Conservation (phyloP, 2,329 filamentous ascomycete genomes). For the Fusarium subtropicale region DNA sequence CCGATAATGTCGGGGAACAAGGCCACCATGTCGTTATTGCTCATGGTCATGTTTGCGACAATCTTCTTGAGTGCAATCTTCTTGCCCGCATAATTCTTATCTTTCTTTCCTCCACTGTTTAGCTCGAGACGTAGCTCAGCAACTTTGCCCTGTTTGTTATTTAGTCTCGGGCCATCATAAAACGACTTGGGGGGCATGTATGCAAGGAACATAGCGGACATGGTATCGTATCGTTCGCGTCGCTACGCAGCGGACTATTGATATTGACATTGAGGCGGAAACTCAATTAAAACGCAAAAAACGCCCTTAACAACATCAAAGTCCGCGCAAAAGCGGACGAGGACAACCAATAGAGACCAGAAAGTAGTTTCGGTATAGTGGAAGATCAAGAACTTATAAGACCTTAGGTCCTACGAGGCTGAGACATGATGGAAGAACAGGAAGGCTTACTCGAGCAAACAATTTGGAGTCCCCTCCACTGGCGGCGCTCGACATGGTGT, state of each 20-base stretch:
- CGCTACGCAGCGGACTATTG: slow-evolving; percentile 9
- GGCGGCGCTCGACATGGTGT: slow-evolving; percentile 65
- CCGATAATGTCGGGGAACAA: slow-evolving; percentile 94
- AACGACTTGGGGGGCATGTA: slow-evolving; percentile 60
- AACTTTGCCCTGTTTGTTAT: slow-evolving; percentile 90
- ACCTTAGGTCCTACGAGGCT: slow-evolving; percentile 32
- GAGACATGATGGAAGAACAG: slow-evolving; percentile 33
- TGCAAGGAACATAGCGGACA: slow-evolving; percentile 63
- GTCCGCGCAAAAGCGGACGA: slow-evolving; percentile 1
- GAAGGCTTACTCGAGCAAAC: slow-evolving; percentile 86
- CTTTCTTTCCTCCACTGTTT: slow-evolving; percentile 94
- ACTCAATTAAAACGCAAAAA: background rate
- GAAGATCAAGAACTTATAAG: slow-evolving; percentile 16
- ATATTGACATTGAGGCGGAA: slow-evolving; percentile 25
- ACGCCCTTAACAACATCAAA: background rate
- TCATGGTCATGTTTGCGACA: slow-evolving; percentile 99
- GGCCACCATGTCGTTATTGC: slow-evolving; percentile 99
- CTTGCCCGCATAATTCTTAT: slow-evolving; percentile 94
- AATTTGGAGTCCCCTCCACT: slow-evolving; percentile 97
- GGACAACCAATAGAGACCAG: slow-evolving; percentile 7
- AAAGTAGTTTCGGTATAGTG: slow-evolving; percentile 15
- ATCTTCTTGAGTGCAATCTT: slow-evolving; percentile 99
- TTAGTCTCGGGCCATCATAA: slow-evolving; percentile 63
- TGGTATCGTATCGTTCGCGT: slow-evolving; percentile 21
- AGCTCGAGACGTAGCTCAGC: slow-evolving; percentile 95